A percentile compares a stretch with the other conserved stretches of the same genome.
These are phyloP conservation scores for Xylaria flabelliformis DNA, from an alignment of 495 filamentous ascomycete species.

Conservation along the genomic window DNA sequence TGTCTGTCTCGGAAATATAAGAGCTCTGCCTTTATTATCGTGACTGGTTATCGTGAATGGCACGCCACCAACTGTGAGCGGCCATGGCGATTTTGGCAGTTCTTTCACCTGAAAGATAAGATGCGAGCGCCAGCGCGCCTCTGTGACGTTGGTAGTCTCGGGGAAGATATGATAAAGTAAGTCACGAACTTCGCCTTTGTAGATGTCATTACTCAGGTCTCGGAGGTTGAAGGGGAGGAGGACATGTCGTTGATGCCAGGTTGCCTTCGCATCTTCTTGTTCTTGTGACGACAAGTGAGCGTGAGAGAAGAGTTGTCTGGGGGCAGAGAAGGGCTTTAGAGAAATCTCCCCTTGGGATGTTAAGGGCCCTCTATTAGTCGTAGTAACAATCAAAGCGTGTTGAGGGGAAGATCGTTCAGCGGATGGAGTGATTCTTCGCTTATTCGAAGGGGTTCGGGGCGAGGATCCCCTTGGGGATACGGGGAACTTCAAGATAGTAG, in stretches of 20 bases:
- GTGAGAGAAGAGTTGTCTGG: background rate
- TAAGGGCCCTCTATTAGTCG: background rate
- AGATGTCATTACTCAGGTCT: constrained; percentile 10
- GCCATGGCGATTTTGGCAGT: constrained; percentile 22
- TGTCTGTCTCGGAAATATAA: constrained; percentile 7
- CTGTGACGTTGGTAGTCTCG: constrained; percentile 20
- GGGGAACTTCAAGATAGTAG: background rate
- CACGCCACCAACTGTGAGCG: constrained; percentile 22
- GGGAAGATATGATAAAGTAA: constrained; percentile 21
- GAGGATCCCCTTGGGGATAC: too few relatives aligned
- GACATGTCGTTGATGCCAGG: constrained; percentile 1
- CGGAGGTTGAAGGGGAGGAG: constrained; percentile 21
- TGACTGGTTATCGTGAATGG: constrained; percentile 23
- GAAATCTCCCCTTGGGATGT: background rate
- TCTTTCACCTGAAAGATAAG: constrained; percentile 23
- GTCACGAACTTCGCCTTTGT: background rate
- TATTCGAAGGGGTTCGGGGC: background rate
- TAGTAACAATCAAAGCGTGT: background rate
- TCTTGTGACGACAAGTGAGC: background rate
- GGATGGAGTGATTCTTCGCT: background rate
- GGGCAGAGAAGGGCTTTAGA: background rate
- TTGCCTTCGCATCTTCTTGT: background rate
- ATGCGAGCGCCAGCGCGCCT: constrained; percentile 2
- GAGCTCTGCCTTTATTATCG: constrained; percentile 8
- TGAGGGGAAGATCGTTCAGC: background rate